phyloP scores from a whole-genome alignment of 2,329 filamentous ascomycete genomes.

The Aspergillus costaricaensis region DNA sequence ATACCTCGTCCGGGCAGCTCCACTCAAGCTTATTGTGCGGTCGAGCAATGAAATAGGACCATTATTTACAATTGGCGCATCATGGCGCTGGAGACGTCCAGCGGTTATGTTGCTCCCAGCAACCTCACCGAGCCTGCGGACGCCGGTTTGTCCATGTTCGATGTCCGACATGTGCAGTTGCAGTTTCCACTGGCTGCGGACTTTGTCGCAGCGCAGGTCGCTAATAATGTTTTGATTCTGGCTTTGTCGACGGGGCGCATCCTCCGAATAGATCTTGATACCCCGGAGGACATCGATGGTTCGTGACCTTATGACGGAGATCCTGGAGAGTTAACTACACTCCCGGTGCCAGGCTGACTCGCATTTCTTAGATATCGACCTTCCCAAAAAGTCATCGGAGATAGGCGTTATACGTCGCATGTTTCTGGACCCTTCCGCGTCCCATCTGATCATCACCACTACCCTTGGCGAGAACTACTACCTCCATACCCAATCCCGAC shows the following conservation, averaged over 20 bases:
- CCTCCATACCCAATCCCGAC: conserved; percentile 89
- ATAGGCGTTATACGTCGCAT: conserved; percentile 90
- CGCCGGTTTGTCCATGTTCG: conserved; percentile 80
- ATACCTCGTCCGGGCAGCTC: conserved; percentile 17
- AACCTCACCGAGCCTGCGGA: conserved; percentile 62
- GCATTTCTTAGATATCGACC: conserved; percentile 76
- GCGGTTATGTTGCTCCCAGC: conserved; percentile 71
- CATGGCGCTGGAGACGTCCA: conserved; percentile 71
- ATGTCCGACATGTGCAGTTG: conserved; percentile 87
- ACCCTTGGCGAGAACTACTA: conserved; percentile 96
- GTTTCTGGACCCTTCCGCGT: conserved; percentile 96
- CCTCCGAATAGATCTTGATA: conserved; percentile 89
- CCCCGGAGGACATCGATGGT: conserved; percentile 93
- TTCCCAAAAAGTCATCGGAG: conserved; percentile 89
- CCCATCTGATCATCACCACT: conserved; percentile 88
- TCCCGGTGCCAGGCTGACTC: conserved; percentile 19
- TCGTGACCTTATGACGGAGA: conserved; percentile 22
- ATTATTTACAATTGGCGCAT: conserved; percentile 35
- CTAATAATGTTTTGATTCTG: conserved; percentile 93
- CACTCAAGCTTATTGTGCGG: conserved; percentile 23
- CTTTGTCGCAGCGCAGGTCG: conserved; percentile 94
- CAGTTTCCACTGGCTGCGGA: conserved; percentile 93
- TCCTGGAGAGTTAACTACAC: background rate
- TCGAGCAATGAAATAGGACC: conserved; percentile 34
- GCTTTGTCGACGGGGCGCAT: conserved; percentile 91